Base-by-base conservation (phyloP, 805 yeast species). In the Ogataea corticis region DNA sequence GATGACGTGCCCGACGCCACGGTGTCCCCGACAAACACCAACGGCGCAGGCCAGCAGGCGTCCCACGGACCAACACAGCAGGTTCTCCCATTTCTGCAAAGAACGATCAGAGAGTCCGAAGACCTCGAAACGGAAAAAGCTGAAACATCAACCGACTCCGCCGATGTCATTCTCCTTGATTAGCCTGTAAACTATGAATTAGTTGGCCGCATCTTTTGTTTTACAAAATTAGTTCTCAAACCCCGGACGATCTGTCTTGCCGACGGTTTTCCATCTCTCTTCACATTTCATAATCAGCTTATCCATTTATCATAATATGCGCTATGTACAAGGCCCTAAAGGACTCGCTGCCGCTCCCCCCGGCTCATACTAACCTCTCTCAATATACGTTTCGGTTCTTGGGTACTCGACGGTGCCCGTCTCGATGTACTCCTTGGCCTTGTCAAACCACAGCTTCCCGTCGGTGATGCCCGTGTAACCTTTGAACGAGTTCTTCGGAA, bases 381-480 rank as follows among this genome's bases (percentile, higher is more conserved):
- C 71, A 16, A 61, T 45, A 44, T 56, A 60, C 5, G 56, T 56
- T 16, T 62, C 60, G 7, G 58, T 43, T 21, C 48, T 52, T 17
- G 58, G 56, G 37, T 56, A 61, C 60, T 75, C 73, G 48, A 80
- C 68, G 39, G 71, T 69, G 1, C 98, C 98, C 45, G 80, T 71
- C 63, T 81, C 85, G 15, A 94, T 77, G 62, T 80, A 94, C 55
- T 87, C 88, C 59, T 77, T 78, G 42, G 88, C 73, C 62, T 87
- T 87, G 36, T 80, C 76, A 56, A 87, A 73, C 50, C 87, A 85
- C 42, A 87, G 73, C 44, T 80, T 77, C 10, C 92, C 82, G 63
- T 88, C 96, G 38, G 79, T 73, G 36, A 88, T 79, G 58, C 81
- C 80, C 23, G 63, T 55, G 63, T 77, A 92, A 5, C 96, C 96